A percentile compares a stretch with the other conserved stretches of the same genome.
These are phyloP conservation scores for Aspergillus bombycis DNA, from an alignment of 2,329 filamentous ascomycete genomes.

Conservation along the genomic window DNA sequence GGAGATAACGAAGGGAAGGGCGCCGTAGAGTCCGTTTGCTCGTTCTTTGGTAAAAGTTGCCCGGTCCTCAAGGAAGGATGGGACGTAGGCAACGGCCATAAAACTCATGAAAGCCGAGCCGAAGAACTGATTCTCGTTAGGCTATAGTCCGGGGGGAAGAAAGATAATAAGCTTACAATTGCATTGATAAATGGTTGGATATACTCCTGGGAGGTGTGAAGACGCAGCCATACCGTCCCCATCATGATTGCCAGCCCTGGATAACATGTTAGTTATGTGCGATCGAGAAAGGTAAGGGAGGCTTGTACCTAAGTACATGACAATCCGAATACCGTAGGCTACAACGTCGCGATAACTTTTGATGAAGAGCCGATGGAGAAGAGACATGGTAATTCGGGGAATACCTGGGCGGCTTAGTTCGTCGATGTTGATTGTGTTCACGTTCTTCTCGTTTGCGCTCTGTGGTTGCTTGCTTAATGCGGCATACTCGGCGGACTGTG, in stretches of 20 bases:
- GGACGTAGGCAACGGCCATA: conserved; percentile 84
- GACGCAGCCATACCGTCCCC: conserved; percentile 82
- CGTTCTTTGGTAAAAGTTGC: conserved; percentile 75
- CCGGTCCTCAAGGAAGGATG: conserved; percentile 78
- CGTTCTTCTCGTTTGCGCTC: neutral
- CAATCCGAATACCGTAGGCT: conserved; percentile 78
- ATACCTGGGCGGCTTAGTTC: conserved; percentile 45
- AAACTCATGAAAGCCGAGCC: conserved; percentile 76
- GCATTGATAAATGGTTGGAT: conserved; percentile 84
- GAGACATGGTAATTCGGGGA: conserved; percentile 59
- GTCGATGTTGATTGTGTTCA: conserved; percentile 11
- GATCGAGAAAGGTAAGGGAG: neutral
- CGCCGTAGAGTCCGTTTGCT: conserved; percentile 78
- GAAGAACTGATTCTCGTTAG: conserved; percentile 56
- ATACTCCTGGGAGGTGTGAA: conserved; percentile 68
- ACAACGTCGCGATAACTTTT: conserved; percentile 84
- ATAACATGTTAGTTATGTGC: neutral
- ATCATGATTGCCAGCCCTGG: conserved; percentile 77
- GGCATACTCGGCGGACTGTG: conserved; percentile 47
- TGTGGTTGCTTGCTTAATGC: conserved; percentile 29
- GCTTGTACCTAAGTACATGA: conserved; percentile 70
- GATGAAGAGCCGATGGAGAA: conserved; percentile 78
- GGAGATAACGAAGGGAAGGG: conserved; percentile 70
- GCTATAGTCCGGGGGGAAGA: neutral
- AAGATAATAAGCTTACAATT: conserved; percentile 54